phyloP scores from a whole-genome alignment of 305 asterid species.

The Plantago lanceolata region DNA sequence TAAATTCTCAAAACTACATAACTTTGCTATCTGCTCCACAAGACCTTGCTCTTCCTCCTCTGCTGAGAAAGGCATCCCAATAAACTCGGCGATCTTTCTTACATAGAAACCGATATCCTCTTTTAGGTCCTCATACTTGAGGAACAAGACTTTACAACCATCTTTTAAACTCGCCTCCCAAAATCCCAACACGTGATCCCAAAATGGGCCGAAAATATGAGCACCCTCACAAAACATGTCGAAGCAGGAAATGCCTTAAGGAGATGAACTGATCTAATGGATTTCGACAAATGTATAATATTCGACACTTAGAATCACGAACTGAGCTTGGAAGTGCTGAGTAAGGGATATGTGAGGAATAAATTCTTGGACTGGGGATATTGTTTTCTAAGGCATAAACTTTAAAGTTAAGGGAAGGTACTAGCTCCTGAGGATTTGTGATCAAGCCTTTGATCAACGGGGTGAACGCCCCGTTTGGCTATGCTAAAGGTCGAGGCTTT shows the following conservation, averaged over 20 bases:
- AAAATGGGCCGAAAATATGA: slow-evolving; percentile 25
- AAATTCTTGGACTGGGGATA: neutral
- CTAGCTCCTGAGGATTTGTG: slow-evolving; percentile 14
- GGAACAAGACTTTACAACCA: slow-evolving; percentile 21
- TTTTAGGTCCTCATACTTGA: slow-evolving; percentile 26
- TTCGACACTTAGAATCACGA: neutral
- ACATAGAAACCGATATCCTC: neutral
- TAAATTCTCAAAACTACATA: slow-evolving; percentile 6
- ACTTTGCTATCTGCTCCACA: slow-evolving; percentile 1
- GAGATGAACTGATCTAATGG: slow-evolving; percentile 11
- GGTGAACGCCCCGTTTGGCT: neutral
- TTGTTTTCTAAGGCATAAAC: neutral
- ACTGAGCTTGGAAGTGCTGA: neutral
- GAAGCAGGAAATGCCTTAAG: neutral
- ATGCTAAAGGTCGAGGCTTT: slow-evolving; percentile 15
- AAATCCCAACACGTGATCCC: slow-evolving; percentile 28
- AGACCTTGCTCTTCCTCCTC: slow-evolving; percentile 19
- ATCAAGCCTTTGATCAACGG: neutral
- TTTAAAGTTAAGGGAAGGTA: slow-evolving; percentile 9
- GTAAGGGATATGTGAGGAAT: neutral
- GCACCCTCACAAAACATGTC: neutral
- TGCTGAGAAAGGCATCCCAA: neutral
- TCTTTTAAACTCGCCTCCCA: slow-evolving; percentile 13
- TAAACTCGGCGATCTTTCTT: neutral
- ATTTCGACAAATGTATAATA: slow-evolving; percentile 5